Conservation (phyloP, 345 rosid species). For the Trapa bicornis region DNA sequence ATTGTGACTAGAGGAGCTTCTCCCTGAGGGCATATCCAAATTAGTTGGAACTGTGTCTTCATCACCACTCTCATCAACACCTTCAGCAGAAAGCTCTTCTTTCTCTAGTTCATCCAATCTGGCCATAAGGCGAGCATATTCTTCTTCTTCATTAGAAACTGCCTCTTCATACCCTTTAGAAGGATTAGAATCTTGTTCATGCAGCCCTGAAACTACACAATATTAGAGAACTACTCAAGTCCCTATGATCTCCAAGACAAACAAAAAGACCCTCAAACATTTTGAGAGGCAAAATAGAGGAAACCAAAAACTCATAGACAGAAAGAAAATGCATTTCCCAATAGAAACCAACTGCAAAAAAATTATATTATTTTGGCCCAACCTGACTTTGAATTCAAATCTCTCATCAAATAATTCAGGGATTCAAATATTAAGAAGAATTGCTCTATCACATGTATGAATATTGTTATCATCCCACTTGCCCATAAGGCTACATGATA, state of each 20-base stretch:
- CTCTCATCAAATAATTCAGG: no score
- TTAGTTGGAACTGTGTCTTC: constrained; percentile 13
- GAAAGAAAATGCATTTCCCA: no score
- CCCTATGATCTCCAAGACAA: neutral
- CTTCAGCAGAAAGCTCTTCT: constrained; percentile 64
- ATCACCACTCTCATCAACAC: constrained; percentile 13
- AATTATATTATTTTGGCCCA: no score
- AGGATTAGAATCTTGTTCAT: constrained; percentile 13
- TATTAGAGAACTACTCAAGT: neutral
- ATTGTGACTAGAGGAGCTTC: constrained; percentile 11
- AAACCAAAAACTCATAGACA: neutral
- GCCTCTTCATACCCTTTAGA: constrained; percentile 21
- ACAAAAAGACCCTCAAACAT: neutral
- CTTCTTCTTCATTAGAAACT: constrained; percentile 42
- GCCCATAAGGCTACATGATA: no score
- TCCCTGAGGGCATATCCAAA: constrained; percentile 10
- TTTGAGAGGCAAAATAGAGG: neutral
- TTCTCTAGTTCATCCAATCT: constrained; percentile 85
- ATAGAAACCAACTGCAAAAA: no score
- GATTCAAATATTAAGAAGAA: no score
- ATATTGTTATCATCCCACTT: no score
- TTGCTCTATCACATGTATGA: no score
- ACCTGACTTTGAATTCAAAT: no score
- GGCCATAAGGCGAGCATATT: constrained; percentile 55
- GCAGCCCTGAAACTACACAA: constrained; percentile 13